phyloP scores from a whole-genome alignment of 2,329 filamentous ascomycete species.

The Simplicillium sp. region DNA sequence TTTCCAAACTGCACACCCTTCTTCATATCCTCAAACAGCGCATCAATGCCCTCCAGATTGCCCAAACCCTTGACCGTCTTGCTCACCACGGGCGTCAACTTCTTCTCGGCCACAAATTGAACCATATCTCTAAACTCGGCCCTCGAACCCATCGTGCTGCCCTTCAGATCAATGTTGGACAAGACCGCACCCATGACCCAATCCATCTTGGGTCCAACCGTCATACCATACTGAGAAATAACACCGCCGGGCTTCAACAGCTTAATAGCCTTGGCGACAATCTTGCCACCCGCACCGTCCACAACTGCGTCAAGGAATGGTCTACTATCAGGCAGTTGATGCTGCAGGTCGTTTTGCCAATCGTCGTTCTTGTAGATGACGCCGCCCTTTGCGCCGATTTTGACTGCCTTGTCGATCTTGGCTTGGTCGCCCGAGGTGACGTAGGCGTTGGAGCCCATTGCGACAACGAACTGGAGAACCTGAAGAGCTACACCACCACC shows the following conservation, averaged over 20 bases:
- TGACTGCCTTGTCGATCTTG: slow-evolving; percentile 65
- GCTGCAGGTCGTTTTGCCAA: slow-evolving; percentile 71
- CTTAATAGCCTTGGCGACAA: slow-evolving; percentile 58
- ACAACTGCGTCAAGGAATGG: slow-evolving; percentile 73
- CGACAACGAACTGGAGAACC: slow-evolving; percentile 70
- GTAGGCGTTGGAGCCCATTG: slow-evolving; percentile 65
- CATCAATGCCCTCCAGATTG: slow-evolving; percentile 69
- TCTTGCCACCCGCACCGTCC: slow-evolving; percentile 82
- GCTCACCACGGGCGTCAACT: slow-evolving; percentile 70
- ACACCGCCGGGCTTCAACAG: slow-evolving; percentile 74
- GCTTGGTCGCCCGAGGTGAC: slow-evolving; percentile 66
- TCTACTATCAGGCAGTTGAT: slow-evolving; percentile 52
- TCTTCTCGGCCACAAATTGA: slow-evolving; percentile 63
- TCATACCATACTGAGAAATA: slow-evolving; percentile 90
- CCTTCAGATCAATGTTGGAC: slow-evolving; percentile 78
- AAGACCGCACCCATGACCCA: slow-evolving; percentile 78
- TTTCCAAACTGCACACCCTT: slow-evolving; percentile 85
- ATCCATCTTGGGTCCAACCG: slow-evolving; percentile 71
- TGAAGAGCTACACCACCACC: slow-evolving; percentile 85
- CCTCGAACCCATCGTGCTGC: slow-evolving; percentile 84
- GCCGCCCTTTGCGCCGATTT: slow-evolving; percentile 71
- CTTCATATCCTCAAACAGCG: slow-evolving; percentile 81
- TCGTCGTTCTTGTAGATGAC: slow-evolving; percentile 67
- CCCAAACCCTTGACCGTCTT: slow-evolving; percentile 63
- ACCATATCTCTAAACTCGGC: slow-evolving; percentile 91